phyloP scores from a whole-genome alignment of 768 basidiomycete genomes.

The Cyclocybe cylindracea region DNA sequence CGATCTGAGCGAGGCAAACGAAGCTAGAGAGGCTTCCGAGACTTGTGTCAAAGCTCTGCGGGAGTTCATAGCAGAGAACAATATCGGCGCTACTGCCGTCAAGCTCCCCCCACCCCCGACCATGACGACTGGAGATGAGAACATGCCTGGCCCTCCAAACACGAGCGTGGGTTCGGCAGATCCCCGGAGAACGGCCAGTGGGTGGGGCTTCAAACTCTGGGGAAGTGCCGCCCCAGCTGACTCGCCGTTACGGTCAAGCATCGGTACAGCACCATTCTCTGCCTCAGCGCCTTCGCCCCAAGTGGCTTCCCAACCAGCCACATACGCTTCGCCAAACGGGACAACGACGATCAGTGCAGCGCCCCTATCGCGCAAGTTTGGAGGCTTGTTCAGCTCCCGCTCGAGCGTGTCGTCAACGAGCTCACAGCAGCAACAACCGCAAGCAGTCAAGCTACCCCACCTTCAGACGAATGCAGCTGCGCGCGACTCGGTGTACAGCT shows the following conservation, averaged over 20 bases:
- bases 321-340: slow-evolving; percentile 8
- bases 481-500: slow-evolving; percentile 48
- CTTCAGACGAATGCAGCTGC: slow-evolving; percentile 32
- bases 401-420: slow-evolving; percentile 50
- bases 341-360: slow-evolving; percentile 31
- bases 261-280: slow-evolving; percentile 9
- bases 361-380: slow-evolving; percentile 65
- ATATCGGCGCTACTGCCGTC: slow-evolving; percentile 44
- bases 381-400: slow-evolving; percentile 68
- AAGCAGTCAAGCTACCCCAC: slow-evolving; percentile 21
- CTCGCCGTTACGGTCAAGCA: slow-evolving; percentile 12
- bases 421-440: slow-evolving; percentile 14
- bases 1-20: slow-evolving; percentile 75
- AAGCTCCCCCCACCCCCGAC: slow-evolving; percentile 1
- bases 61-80: slow-evolving; percentile 78
- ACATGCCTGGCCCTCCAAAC: slow-evolving; percentile 43
- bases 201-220: slow-evolving; percentile 79
- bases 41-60: slow-evolving; percentile 80
- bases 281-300: slow-evolving; percentile 9
- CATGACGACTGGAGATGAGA: slow-evolving; percentile 25
- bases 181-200: slow-evolving; percentile 31
- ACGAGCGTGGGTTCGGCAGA: slow-evolving; percentile 33
- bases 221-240: slow-evolving; percentile 17
- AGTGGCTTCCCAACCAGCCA: slow-evolving; percentile 3
- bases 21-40: slow-evolving; percentile 87